phyloP scores from a whole-genome alignment of 2,329 filamentous ascomycete species.

The Colletotrichum chrysophilum region DNA sequence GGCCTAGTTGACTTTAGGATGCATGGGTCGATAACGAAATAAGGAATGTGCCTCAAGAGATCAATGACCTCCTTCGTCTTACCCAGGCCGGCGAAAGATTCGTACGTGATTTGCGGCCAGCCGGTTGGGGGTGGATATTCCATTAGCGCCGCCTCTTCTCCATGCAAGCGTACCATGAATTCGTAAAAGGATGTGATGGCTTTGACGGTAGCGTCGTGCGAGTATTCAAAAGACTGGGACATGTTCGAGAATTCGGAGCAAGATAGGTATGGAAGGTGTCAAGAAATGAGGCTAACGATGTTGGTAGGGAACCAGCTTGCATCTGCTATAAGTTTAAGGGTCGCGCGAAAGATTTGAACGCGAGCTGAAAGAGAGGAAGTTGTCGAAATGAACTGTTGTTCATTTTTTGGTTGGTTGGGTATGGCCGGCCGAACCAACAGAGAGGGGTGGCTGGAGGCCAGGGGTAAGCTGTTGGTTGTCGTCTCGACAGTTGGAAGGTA shows the following conservation, averaged over 20 bases:
- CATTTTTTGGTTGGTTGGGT: neutral
- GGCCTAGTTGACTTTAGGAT: neutral
- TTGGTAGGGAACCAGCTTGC: neutral
- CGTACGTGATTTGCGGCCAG: neutral
- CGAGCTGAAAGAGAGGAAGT: neutral
- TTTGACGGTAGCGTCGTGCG: neutral
- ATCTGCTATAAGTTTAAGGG: neutral
- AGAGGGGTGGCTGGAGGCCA: neutral
- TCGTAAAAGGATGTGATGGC: neutral
- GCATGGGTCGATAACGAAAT: neutral
- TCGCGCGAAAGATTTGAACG: fast-evolving
- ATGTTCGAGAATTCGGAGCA: neutral
- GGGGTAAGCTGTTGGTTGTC: neutral
- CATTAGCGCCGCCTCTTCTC: fast-evolving
- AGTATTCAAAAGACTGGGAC: neutral
- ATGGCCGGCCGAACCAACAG: neutral
- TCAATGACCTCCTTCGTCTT: neutral
- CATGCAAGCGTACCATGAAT: neutral
- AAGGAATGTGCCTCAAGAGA: neutral
- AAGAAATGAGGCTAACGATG: neutral
- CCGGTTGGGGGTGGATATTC: neutral
- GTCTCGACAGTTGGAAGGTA: neutral
- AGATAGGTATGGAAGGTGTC: neutral
- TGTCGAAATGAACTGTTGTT: neutral
- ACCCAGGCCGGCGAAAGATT: neutral